Evolutionary conservation across 441 rosid genomes (phyloP), one percentile per base, ranked within the genome.

Genomic region (Populus hybrid): DNA sequence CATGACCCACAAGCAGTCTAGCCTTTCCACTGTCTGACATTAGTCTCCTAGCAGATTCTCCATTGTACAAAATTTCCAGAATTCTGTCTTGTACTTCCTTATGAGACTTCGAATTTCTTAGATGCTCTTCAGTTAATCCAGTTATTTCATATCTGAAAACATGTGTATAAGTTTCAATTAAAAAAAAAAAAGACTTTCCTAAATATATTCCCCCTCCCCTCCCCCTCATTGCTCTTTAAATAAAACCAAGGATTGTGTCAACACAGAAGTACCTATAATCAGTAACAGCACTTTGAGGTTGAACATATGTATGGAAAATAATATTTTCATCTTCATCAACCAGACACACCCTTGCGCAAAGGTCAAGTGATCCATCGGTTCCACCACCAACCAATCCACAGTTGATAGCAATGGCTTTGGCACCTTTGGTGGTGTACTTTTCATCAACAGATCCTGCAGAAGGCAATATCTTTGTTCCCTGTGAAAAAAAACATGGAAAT

Each of bases 341-440:
- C 42, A 94, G 84, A 77, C 92, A 92, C 72, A 92, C 86, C 14
- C 89, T 80, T 82, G 91, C 97, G 75, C 97, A 94, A 57, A 89
- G 74, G 78, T 89, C 82, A 59, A 81, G 46, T 26, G 92, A 77
- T 67, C 90, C 93, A 77, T 91, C 91, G 32, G 40, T 82, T 75
- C 93, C 97, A 68, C 92, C 90, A 78, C 92, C 92, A 54, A 94
- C 97, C 93, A 92, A 90, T 85, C 89, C 92, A 80, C 94, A 91
- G 85, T 88, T 95, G 70, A 94, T 81, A 14, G 93, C 92, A 76
- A 92, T 76, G 20, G 90, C 92, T 81, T 83, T 78, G 24, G 74
- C 83, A 67, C 84, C 82, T 75, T 78, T 65, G 69, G 24, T 73
- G 74, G 67, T 63, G 75, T 69, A 12, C 70, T 26, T 79, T 36